phyloP scores from a whole-genome alignment of 208 protist species.

The Trypanosoma caninum region DNA sequence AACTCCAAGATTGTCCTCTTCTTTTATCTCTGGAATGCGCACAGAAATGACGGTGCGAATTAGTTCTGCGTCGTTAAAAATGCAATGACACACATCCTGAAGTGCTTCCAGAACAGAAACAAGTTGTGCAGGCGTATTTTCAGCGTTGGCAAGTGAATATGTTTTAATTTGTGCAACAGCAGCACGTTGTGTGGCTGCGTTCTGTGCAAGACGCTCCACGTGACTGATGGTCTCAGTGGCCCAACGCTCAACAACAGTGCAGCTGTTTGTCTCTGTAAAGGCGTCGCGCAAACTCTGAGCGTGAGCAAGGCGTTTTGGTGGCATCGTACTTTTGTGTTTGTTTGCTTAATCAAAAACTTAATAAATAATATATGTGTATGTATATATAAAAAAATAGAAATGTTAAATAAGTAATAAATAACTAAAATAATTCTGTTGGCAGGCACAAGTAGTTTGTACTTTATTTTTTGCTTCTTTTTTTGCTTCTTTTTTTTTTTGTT shows the following conservation, averaged over 20 bases:
- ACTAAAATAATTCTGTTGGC: neutral
- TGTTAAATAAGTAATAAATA: neutral
- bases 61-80: conserved; percentile 47
- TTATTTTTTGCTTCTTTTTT: too few relatives aligned
- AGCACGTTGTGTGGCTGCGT: conserved; percentile 19
- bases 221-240: conserved; percentile 28
- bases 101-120: conserved; percentile 42
- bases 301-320: conserved; percentile 54
- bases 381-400: neutral
- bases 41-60: conserved; percentile 66
- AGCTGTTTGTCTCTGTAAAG: conserved; percentile 48
- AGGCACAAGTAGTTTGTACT: too few relatives aligned
- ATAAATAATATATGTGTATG: too few relatives aligned
- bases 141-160: conserved; percentile 18
- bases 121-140: conserved; percentile 25
- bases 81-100: conserved; percentile 33
- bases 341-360: too few relatives aligned
- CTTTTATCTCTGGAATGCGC: conserved; percentile 78
- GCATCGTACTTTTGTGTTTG: conserved; percentile 24
- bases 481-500: too few relatives aligned
- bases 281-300: conserved; percentile 57
- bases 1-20: conserved; percentile 87
- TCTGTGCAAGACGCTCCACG: conserved; percentile 25
- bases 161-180: conserved; percentile 15
- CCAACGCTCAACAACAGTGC: conserved; percentile 50